Base-by-base conservation (phyloP, 768 basidiomycete species). In the Tulasnella sp. region DNA sequence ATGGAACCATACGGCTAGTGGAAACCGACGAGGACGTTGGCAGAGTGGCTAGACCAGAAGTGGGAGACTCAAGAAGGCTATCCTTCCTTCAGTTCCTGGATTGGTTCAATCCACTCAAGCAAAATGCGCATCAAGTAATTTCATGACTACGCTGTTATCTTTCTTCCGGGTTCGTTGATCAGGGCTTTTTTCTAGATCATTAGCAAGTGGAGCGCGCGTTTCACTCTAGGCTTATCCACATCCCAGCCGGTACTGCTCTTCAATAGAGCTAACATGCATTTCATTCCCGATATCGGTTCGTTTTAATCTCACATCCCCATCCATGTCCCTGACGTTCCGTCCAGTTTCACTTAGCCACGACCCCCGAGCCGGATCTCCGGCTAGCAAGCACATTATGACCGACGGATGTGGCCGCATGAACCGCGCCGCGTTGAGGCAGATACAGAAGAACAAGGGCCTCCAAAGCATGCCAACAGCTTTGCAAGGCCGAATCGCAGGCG, bases 151-250 rank as follows among this genome's bases (percentile, higher is more conserved):
- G 16, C 1, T 74, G 10, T 74, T n/a, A n/a, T n/a, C n/a, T n/a
- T n/a, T n/a, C n/a, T n/a, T n/a, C n/a, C n/a, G n/a, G n/a, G n/a
- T n/a, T n/a, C n/a, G n/a, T n/a, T n/a, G n/a, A n/a, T n/a, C n/a
- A n/a, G n/a, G n/a, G n/a, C n/a, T n/a, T n/a, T n/a, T n/a, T n/a
- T 7, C 18, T 76, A 92, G 92, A 86, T 87, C 16, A 88, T 92
- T 85, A 86, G 89, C 0, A 93, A 93, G 84, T 93, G 90, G 89
- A 86, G 88, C 18, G 87, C 91, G n/a, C 87, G 92, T 0, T 90
- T 89, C 80, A 87, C 89, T 0, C 86, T 93, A 12, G 91, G 89
- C 0, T 83, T 92, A 8, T 93, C 92, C 0, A 92, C 88, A 74
- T 92, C 92, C 0, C 85, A 89, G 5, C 92, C 92, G 8, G 91